Base-by-base conservation (phyloP, 345 rosid species). In the Carallia pectinifolia region DNA sequence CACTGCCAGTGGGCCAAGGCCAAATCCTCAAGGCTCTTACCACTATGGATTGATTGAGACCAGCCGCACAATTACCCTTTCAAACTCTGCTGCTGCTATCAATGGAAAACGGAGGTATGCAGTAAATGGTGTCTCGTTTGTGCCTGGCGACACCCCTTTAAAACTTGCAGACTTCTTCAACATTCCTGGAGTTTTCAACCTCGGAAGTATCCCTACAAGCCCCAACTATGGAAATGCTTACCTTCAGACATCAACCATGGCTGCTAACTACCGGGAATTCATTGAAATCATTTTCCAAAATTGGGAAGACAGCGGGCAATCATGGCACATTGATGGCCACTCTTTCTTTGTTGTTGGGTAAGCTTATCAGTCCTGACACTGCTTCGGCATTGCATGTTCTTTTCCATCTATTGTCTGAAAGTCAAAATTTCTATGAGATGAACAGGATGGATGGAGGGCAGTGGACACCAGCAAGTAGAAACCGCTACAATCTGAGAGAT, bases 331-430 rank as follows among this genome's bases (percentile, higher is more conserved):
- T 66, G 90, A 90, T 67, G 99, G 99, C 60, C 85, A 95, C 77
- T 76, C 70, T 71, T 90, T 92, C 81, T 95, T 91, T 70, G 92
- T 92, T 27, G 97, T 90, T 7, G 98, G 98, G 98, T 94, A 87
- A 72, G 87, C 74, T 27, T 6, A 19, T 58, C 10, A 19, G 30
- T 37, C 6, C 55, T 31, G 15, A 37, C n/a, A 1, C 18, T 48
- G 39, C 60, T 19, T n/a, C 31, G 23, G 60, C 60, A 27, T 19
- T 19, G 9, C 33, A 23, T 56, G 33, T 30, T 23, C 10, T 27
- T 7, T 56, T 23, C 60, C 3, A 56, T 15, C 12, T 18, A 37
- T 37, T 27, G 40, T 76, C 16, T 62, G 66, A 38, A 48, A 29
- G 48, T 54, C 31, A 8, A 4, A 23, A 53, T 48, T 67, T 30